Percentiles rank a stretch among this genome's conserved stretches.
Evolutionary conservation across 129 eudicot species (phyloP).

Genomic region (Heracleum sosnowskyi): DNA sequence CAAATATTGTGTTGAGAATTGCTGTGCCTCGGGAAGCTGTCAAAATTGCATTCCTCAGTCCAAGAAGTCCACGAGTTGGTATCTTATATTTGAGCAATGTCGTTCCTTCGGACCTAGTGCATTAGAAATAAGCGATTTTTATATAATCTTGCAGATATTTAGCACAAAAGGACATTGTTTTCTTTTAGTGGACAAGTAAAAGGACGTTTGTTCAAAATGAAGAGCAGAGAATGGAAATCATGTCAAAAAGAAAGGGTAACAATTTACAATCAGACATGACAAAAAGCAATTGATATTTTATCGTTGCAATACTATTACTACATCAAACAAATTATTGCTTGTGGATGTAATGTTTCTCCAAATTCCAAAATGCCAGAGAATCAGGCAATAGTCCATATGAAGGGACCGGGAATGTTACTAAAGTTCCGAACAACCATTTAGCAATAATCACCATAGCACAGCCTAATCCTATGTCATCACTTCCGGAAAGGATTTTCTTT

Average conservation of each 20-base stretch:
- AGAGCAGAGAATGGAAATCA: neutral
- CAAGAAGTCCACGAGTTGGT: conserved; percentile 96
- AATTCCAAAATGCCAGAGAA: neutral
- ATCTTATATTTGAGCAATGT: conserved; percentile 74
- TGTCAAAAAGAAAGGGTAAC: too few relatives aligned
- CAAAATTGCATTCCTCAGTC: conserved; percentile 72
- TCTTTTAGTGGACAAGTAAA: neutral
- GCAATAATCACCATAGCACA: neutral
- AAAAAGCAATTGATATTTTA: neutral
- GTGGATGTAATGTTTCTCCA: neutral
- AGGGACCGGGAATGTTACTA: neutral
- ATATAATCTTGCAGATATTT: neutral
- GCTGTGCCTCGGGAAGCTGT: conserved; percentile 98
- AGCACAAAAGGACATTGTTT: neutral
- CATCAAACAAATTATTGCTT: neutral
- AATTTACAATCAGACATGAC: neutral
- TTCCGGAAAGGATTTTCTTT: neutral
- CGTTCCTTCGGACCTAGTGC: conserved; percentile 73
- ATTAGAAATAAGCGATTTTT: neutral
- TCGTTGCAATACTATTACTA: neutral
- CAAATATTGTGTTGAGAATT: conserved; percentile 84
- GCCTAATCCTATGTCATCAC: neutral
- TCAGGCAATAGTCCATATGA: neutral
- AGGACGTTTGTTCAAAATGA: neutral
- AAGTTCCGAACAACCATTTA: neutral